These are phyloP conservation scores for Cymbopogon citratus DNA, from an alignment of 176 grass and related monocot genomes.

Conservation along the genomic window DNA sequence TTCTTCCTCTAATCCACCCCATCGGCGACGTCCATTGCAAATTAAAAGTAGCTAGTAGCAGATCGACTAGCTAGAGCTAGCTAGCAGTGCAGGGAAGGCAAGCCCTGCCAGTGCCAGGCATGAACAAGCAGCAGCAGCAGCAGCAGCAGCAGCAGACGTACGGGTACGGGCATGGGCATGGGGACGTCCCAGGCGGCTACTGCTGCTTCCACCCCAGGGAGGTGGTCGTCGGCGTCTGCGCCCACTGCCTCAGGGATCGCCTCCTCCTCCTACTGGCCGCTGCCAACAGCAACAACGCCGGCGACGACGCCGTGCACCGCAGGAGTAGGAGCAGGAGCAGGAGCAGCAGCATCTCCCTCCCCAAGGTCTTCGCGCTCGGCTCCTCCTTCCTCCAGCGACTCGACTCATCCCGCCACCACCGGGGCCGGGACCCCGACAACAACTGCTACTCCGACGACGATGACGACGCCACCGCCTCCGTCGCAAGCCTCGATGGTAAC, in stretches of 20 bases:
- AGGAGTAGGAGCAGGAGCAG: constrained; percentile 14
- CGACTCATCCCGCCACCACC: constrained; percentile 48
- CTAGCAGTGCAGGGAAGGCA: no score
- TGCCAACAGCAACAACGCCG: background rate
- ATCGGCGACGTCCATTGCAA: no score
- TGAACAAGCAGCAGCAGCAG: no score
- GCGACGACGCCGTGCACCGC: background rate
- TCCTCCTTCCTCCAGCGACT: constrained; percentile 76
- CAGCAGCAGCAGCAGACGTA: no score
- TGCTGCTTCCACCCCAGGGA: constrained; percentile 60
- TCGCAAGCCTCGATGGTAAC: constrained; percentile 78
- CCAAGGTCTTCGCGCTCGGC: constrained; percentile 59
- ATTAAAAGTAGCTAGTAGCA: no score
- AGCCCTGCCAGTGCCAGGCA: no score
- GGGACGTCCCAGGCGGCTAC: no score
- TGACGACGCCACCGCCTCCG: constrained; percentile 10
- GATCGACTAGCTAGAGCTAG: no score
- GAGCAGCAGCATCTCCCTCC: constrained; percentile 43
- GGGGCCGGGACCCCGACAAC: background rate
- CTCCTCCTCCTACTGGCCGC: constrained; percentile 61
- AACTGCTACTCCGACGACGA: background rate
- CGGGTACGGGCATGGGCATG: no score
- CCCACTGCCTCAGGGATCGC: constrained; percentile 70
- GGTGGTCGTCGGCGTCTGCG: constrained; percentile 63
- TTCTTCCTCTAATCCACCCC: no score